Percentiles rank a stretch among this genome's conserved stretches.
Conservation (phyloP, 1,284 basidiomycete genomes). For the Rhodotorula sp. region DNA sequence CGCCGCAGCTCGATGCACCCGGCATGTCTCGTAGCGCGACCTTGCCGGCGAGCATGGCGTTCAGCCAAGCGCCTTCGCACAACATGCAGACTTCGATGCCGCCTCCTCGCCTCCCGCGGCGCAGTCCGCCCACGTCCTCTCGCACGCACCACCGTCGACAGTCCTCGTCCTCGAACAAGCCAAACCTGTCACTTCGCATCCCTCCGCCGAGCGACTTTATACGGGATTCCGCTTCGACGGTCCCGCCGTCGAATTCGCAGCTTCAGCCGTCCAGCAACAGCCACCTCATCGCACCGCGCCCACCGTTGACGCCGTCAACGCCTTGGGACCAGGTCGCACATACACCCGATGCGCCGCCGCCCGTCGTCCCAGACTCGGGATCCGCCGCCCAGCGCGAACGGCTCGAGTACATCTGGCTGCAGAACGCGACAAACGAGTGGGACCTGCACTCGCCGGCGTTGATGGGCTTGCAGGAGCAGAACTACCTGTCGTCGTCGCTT, state of each 20-base stretch:
- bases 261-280: background rate
- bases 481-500: too few species aligned
- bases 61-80: background rate
- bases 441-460: conserved; percentile 30
- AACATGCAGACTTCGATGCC: background rate
- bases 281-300: background rate
- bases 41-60: background rate
- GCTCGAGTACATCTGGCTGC: conserved; percentile 28
- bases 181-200: conserved; percentile 37
- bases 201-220: conserved; percentile 30
- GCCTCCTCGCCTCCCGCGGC: background rate
- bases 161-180: conserved; percentile 11
- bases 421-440: conserved; percentile 16
- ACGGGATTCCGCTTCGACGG: background rate
- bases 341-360: conserved; percentile 34
- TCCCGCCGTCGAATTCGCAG: background rate
- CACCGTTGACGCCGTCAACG: conserved; percentile 16
- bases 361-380: conserved; percentile 4
- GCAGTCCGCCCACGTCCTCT: background rate
- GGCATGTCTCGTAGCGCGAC: conserved; percentile 1
- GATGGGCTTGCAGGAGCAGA: background rate
- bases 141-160: background rate
- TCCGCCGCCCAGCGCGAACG: conserved; percentile 8
- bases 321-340: conserved; percentile 36
- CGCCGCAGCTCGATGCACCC: background rate